Evolutionary conservation across 2,329 filamentous ascomycete species (phyloP), one percentile per base, ranked within the genome.

Genomic region (Colletotrichum kahawae): DNA sequence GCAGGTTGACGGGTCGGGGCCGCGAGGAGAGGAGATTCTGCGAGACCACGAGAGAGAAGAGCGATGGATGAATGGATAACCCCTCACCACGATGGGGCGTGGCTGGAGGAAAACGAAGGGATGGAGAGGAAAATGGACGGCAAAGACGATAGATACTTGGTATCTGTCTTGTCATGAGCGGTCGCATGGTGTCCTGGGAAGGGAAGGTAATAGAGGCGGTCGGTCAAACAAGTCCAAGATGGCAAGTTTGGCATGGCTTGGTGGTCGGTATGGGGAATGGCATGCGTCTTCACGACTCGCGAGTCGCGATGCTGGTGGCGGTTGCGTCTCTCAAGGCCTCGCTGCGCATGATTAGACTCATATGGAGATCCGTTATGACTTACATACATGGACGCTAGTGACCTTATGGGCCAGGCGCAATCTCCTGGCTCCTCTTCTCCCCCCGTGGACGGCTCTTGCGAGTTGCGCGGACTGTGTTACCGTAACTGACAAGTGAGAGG

Each of bases 361-460:
- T 74, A 70, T 70, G 38, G 65, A 70, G 71, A 70, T 70, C 74
- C 70, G 60, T 70, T 66, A 76, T 76, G 74, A 74, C 74, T 74
- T 76, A 74, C 74, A 76, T 76, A 70, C 51, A 51, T 67, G 69
- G 65, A 43, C 64, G 74, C 70, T 76, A 76, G 71, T 69, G 67
- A 60, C 54, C 51, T 29, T 74, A 74, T 66, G 70, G 74, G 48
- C 51, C 74, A 66, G 48, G 24, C 24, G 74, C 29, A 76, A 74
- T 74, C 71, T 74, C 74, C 70, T 62, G 70, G 65, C 24, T 72
- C 56, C 72, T 72, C 63, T 57, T 72, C 34, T 27, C 33, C 36
- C 38, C 21, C 66, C 51, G 60, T 65, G 59, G 65, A 43, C 70
- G 65, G 48, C 48, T 65, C 14, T 31, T 57, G 72, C 33, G 57